Evolutionary conservation across 257 asterid genomes (phyloP).

Genomic region (Petrea volubilis): DNA sequence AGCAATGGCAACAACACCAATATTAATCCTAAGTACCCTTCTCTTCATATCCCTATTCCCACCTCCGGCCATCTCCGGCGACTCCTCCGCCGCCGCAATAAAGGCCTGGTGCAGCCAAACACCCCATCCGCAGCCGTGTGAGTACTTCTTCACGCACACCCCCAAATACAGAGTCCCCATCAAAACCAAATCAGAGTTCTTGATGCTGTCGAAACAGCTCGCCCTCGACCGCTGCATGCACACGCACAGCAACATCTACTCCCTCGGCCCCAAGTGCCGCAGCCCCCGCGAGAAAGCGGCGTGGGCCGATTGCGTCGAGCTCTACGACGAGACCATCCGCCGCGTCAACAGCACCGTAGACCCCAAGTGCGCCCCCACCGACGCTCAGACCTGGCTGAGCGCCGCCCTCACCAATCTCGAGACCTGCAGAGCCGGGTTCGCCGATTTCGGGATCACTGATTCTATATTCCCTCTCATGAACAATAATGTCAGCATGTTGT

Average conservation of each 20-base stretch:
- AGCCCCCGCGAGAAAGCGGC: constrained; percentile 61
- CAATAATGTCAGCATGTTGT: constrained; percentile 56
- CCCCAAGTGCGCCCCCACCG: constrained; percentile 41
- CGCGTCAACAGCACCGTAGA: constrained; percentile 52
- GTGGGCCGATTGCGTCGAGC: constrained; percentile 81
- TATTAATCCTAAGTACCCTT: constrained; percentile 15
- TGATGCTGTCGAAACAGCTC: constrained; percentile 44
- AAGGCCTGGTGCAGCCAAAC: constrained; percentile 77
- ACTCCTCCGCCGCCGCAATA: constrained; percentile 24
- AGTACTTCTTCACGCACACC: constrained; percentile 48
- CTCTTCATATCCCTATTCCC: constrained; percentile 22
- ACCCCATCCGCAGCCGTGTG: constrained; percentile 73
- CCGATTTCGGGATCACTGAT: constrained; percentile 49
- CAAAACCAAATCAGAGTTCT: constrained; percentile 56
- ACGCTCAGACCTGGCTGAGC: constrained; percentile 84
- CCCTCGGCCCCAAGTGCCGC: constrained; percentile 61
- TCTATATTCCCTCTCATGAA: constrained; percentile 44
- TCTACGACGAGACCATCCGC: constrained; percentile 46
- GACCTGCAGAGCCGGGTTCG: constrained; percentile 66
- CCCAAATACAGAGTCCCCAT: constrained; percentile 46
- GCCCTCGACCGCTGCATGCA: constrained; percentile 69
- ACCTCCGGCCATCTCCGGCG: constrained; percentile 35
- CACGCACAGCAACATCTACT: constrained; percentile 33
- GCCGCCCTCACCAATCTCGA: constrained; percentile 70
- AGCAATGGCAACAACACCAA: constrained; percentile 32